Conservation (phyloP, 768 basidiomycete genomes). For the Asterophora parasitica region DNA sequence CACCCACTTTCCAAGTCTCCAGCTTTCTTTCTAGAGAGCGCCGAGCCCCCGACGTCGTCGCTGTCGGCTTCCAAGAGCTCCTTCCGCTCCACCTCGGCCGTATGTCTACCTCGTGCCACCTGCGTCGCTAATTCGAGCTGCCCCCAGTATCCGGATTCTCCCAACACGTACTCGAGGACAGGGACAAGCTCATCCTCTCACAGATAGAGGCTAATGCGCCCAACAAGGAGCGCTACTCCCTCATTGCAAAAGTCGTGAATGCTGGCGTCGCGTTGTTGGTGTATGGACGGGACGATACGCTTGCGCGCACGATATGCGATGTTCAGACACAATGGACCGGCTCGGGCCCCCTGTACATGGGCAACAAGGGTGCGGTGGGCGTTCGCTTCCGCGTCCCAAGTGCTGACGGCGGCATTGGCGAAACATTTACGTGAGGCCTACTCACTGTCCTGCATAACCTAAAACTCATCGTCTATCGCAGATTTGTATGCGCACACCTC, state of each 20-base stretch:
- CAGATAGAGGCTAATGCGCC: slow-evolving; percentile 70
- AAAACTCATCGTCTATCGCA: slow-evolving; percentile 1
- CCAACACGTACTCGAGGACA: slow-evolving; percentile 58
- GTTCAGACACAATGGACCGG: slow-evolving; percentile 77
- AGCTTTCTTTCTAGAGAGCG: slow-evolving; percentile 58
- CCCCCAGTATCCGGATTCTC: slow-evolving; percentile 73
- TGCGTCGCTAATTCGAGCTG: slow-evolving; percentile 5
- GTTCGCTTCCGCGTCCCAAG: slow-evolving; percentile 72
- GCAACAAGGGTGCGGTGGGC: slow-evolving; percentile 94
- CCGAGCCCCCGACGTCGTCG: slow-evolving; percentile 79
- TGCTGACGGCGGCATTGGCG: slow-evolving; percentile 52
- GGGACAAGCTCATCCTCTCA: slow-evolving; percentile 66
- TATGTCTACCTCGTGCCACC: slow-evolving; percentile 35
- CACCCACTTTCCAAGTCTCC: slow-evolving; percentile 75
- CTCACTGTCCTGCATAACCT: slow-evolving; percentile 3
- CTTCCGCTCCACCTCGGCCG: slow-evolving; percentile 84
- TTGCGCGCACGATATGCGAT: slow-evolving; percentile 56
- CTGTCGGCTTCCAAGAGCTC: slow-evolving; percentile 91
- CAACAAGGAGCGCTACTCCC: slow-evolving; percentile 68
- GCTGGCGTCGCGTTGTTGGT: slow-evolving; percentile 87
- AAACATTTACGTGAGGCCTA: slow-evolving; percentile 75
- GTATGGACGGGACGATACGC: slow-evolving; percentile 70
- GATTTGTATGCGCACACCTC: slow-evolving; percentile 87
- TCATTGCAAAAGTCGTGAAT: slow-evolving; percentile 77
- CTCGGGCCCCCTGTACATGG: slow-evolving; percentile 70